These are phyloP conservation scores for Ophiosphaerella korrae DNA, from an alignment of 2,329 filamentous ascomycete species.

Conservation along the genomic window DNA sequence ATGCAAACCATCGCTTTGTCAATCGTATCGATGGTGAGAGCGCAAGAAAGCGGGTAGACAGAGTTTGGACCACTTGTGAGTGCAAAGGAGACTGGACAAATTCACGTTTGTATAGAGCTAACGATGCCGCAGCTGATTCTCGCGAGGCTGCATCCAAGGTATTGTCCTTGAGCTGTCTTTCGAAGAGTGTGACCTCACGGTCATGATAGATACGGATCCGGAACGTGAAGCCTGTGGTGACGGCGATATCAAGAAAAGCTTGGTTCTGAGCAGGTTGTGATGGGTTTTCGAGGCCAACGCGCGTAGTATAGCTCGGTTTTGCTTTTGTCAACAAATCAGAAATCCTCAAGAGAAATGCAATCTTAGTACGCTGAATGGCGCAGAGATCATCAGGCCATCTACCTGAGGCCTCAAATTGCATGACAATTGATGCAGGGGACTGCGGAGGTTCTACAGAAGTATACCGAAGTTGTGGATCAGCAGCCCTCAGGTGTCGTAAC, in stretches of 20 bases:
- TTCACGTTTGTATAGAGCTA: conserved; percentile 72
- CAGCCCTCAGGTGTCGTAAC: conserved; percentile 76
- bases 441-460: conserved; percentile 65
- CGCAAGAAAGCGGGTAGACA: conserved; percentile 78
- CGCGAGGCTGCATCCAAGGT: conserved; percentile 67
- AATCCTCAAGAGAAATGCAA: conserved; percentile 81
- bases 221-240: conserved; percentile 74
- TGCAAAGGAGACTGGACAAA: conserved; percentile 78
- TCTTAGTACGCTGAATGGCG: conserved; percentile 91
- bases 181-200: conserved; percentile 78
- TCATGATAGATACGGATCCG: conserved; percentile 89
- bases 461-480: conserved; percentile 75
- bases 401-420: conserved; percentile 91
- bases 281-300: conserved; percentile 81
- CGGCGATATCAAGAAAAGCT: conserved; percentile 80
- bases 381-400: conserved; percentile 92
- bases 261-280: conserved; percentile 72
- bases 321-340: conserved; percentile 70
- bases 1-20: conserved; percentile 86
- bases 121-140: conserved; percentile 70
- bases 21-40: conserved; percentile 83
- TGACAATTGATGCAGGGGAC: conserved; percentile 73
- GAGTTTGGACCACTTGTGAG: conserved; percentile 78
- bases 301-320: conserved; percentile 66
- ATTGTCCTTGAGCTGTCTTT: conserved; percentile 78